Conservation (phyloP, 345 rosid species). For the Syzygium grande region DNA sequence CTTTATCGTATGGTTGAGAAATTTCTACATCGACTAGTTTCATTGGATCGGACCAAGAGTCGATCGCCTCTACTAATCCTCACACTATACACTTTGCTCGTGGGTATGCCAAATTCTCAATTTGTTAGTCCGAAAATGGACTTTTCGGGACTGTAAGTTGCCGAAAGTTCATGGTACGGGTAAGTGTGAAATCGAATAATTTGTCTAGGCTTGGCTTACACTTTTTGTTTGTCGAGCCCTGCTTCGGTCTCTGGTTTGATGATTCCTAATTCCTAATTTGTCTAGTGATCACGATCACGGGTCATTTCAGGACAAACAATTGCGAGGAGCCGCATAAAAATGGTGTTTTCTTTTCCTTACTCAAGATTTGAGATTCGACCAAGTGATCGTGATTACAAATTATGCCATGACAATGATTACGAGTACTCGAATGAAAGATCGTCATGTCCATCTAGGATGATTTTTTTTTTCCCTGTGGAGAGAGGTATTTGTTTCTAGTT, state of each 20-base stretch:
- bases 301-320: fast-evolving
- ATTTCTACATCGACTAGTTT: too few species aligned
- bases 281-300: neutral
- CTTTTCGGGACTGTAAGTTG: neutral
- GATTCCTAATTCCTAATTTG: too few species aligned
- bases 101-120: neutral
- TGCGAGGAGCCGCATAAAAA: fast-evolving
- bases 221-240: too few species aligned
- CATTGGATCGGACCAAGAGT: too few species aligned
- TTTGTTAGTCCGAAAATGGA: neutral
- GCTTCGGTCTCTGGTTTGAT: too few species aligned
- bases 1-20: slow-evolving; percentile 8
- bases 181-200: too few species aligned
- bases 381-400: neutral
- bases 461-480: too few species aligned
- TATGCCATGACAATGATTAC: neutral
- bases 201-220: too few species aligned
- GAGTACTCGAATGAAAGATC: neutral
- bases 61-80: neutral
- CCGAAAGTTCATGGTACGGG: neutral
- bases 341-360: fast-evolving
- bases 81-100: neutral
- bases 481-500: neutral
- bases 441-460: fast-evolving
- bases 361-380: neutral